Base-by-base conservation (phyloP, 2,329 filamentous ascomycete species). In the Aspergillus pseudoterreus region DNA sequence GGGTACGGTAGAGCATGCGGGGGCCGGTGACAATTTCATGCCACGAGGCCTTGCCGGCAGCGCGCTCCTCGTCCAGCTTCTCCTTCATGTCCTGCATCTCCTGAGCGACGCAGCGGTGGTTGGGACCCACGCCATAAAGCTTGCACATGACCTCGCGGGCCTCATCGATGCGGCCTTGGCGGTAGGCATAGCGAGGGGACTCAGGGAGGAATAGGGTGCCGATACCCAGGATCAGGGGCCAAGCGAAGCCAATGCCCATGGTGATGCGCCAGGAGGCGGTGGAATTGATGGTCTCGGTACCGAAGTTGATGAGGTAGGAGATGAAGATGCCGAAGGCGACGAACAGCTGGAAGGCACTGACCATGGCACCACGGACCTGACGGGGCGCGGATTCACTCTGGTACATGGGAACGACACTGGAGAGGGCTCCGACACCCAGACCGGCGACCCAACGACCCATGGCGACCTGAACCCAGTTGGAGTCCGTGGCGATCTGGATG, bases 211-310 rank as follows among this genome's bases (percentile, higher is more conserved):
- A 79, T 21, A 79, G 62, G 45, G 82, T 81, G 19, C 80, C 80
- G 33, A 76, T 51, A 44, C 75, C 75, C 63, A 84, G 78, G 47
- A 83, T 75, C 22, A 75, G 65, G 4, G 80, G 75, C 75, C 78
- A 83, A 59, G 82, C 74, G 58, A 82, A 83, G 17, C 79, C 80
- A 44, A 84, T 72, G 6, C 80, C 81, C 74, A 83, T 82, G 36
- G 74, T 71, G 51, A 77, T 75, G 21, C 75, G 67, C 75, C 75
- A 77, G 1, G 73, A 72, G 27, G 66, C 69, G 74, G 66, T 84
- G 41, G 65, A 69, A 6, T 67, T 19, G 45, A 71, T 67, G 21
- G 53, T 57, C 49, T 74, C 67, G 3, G 75, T 77, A 24, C 75
- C 75, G 51, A 65, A 78, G 66, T 78, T 78, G 68, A 78, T 71